Evolutionary conservation across 495 filamentous ascomycete genomes (phyloP).

Genomic region (Penicillium longicatenatum): DNA sequence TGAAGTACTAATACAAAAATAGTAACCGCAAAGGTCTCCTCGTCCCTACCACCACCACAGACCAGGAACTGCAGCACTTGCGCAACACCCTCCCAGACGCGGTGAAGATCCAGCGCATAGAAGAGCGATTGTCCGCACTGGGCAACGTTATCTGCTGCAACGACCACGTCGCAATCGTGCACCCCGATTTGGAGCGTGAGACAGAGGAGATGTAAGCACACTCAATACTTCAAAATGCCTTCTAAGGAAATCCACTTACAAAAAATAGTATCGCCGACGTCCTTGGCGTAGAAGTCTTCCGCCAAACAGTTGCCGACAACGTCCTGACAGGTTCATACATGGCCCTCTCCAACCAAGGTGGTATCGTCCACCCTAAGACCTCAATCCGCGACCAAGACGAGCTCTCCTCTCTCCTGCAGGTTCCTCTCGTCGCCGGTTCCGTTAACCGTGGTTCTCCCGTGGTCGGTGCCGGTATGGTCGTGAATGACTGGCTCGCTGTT

Average conservation of each 20-base stretch:
- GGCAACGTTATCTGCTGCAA: conserved; percentile 97
- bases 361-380: conserved; percentile 96
- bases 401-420: conserved; percentile 88
- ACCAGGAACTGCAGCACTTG: conserved; percentile 96
- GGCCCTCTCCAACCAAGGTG: conserved; percentile 92
- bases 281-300: conserved; percentile 96
- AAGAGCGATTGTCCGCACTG: conserved; percentile 92
- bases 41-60: conserved; percentile 92
- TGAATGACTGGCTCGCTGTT: conserved; percentile 99
- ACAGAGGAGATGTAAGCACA: conserved; percentile 75
- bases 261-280: conserved; percentile 76
- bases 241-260: background rate
- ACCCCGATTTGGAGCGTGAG: conserved; percentile 96
- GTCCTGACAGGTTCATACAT: conserved; percentile 96
- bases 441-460: conserved; percentile 91
- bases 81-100: conserved; percentile 88
- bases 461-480: conserved; percentile 98
- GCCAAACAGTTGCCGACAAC: conserved; percentile 96
- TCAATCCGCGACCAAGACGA: conserved; percentile 97
- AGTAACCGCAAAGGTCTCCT: conserved; percentile 96
- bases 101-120: conserved; percentile 92
- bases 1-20: background rate
- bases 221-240: background rate
- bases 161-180: conserved; percentile 93
- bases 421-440: conserved; percentile 90